Base-by-base conservation (phyloP, 163 green algal species). In the Scenedesmus sp. region DNA sequence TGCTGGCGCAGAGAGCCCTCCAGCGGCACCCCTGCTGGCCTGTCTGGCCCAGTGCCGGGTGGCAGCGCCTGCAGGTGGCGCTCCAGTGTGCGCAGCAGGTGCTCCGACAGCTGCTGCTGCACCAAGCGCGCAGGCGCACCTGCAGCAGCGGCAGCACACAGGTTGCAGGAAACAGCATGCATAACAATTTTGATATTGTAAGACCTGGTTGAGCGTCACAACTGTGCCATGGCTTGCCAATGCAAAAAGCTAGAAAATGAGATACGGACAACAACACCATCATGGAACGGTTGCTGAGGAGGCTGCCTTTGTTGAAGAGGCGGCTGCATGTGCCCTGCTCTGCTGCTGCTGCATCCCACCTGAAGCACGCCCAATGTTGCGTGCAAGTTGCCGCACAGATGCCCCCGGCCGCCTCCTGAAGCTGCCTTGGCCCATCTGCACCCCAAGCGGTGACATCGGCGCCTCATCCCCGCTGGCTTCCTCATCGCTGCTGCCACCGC, bases 61-160 rank as follows among this genome's bases (percentile, higher is more conserved):
- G 79, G 81, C 59, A 62, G 23, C 2, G 15, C n/a, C 60, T 60
- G 54, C 89, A 92, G 60, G 60, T 88, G 83, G 56, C 84, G 83
- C 56, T 93, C 73, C 10, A 93, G 23, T 2, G 79, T 64, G 56
- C 83, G 70, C 34, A 26, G 67, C 70, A 90, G 59, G 26, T 93
- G 90, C 7, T 66, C 34, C 20, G 90, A 93, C 18, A 93, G 84
- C 70, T 90, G 90, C 67, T 70, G 57, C 9, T 90, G 83, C 15
- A 90, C 70, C 26, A 90, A 55, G 2, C 90, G 83, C 8, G 77
- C 83, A 18, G 89, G 89, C 0, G 70, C 89, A 64, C 89, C 89
- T 90, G 89, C 81, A 64, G 12, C 59, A 70, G 52, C 76, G 26
- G 70, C 13, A 46, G n/a, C 57, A 62, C 20, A 54, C 23, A 56